Evolutionary conservation across 1,139 yeast species (phyloP).

Genomic region (Blastobotrys elegans): DNA sequence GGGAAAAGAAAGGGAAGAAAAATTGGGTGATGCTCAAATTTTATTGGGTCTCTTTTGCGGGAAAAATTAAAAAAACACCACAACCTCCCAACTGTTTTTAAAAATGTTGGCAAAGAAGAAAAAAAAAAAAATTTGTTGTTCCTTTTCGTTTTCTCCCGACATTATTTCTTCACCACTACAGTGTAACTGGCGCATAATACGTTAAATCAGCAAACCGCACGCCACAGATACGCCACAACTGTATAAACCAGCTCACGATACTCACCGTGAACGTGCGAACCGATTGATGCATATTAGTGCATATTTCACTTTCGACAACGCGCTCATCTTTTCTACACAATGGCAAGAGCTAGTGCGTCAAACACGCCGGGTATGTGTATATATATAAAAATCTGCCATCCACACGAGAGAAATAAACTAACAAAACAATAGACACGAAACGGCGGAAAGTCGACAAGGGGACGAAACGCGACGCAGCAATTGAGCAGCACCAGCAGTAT

Average conservation of each 20-base stretch:
- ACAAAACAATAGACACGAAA: conserved; percentile 12
- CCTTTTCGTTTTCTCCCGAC: not conserved
- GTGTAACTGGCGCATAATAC: not conserved
- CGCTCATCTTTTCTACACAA: too few relatives aligned
- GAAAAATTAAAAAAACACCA: not conserved
- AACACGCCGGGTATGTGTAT: not conserved
- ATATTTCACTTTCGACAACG: too few relatives aligned
- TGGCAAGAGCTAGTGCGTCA: conserved; percentile 4
- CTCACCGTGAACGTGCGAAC: not conserved
- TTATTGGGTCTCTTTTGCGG: not conserved
- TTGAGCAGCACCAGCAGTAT: conserved; percentile 16
- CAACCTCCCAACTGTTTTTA: not conserved
- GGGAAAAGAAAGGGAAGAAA: not conserved
- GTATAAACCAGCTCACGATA: not conserved
- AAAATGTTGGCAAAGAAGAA: not conserved
- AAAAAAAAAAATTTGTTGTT: not conserved
- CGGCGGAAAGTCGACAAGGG: conserved; percentile 14
- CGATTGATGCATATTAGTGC: conserved; percentile 5
- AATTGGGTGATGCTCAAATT: not conserved
- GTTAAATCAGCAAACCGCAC: not conserved
- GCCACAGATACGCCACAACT: not conserved
- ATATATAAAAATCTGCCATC: too few relatives aligned
- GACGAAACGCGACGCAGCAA: conserved; percentile 4
- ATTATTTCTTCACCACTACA: not conserved
- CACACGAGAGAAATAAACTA: too few relatives aligned